phyloP scores from a whole-genome alignment of 225 moss, liverwort and hornwort genomes.

The Pseudoscleropodium purum region DNA sequence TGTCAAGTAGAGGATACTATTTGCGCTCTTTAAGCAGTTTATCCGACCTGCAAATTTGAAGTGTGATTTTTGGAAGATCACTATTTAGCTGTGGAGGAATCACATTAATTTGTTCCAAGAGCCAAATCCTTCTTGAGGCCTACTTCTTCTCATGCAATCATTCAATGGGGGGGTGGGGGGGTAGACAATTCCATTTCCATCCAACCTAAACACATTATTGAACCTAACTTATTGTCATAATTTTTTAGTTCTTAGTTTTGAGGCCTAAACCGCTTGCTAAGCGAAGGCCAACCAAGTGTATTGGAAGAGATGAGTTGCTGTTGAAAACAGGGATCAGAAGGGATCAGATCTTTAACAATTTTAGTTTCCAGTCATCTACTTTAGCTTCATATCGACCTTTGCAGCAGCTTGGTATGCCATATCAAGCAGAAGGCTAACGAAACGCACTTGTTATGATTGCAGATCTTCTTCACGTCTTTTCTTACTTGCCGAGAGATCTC shows the following conservation, averaged over 20 bases:
- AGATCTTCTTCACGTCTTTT: constrained; percentile 94
- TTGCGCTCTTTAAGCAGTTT: not conserved
- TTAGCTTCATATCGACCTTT: not conserved
- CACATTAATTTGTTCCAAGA: not conserved
- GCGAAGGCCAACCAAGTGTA: not conserved
- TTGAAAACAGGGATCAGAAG: not conserved
- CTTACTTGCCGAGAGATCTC: constrained; percentile 76
- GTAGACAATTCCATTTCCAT: not conserved
- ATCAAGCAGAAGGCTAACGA: not conserved
- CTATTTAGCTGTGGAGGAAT: not conserved
- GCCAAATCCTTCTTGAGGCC: not conserved
- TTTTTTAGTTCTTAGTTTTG: not conserved
- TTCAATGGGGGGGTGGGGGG: not conserved
- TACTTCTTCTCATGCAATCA: not conserved
- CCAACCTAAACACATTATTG: not conserved
- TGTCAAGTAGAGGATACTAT: not conserved
- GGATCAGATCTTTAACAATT: not conserved
- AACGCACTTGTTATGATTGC: not conserved
- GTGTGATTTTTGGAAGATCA: not conserved
- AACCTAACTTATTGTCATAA: not conserved
- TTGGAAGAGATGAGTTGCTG: not conserved
- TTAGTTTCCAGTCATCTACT: not conserved
- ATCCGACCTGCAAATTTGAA: not conserved
- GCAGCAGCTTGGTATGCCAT: not conserved
- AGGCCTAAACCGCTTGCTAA: not conserved